Conservation (phyloP, 768 basidiomycete genomes). For the Mycena kentingensis region DNA sequence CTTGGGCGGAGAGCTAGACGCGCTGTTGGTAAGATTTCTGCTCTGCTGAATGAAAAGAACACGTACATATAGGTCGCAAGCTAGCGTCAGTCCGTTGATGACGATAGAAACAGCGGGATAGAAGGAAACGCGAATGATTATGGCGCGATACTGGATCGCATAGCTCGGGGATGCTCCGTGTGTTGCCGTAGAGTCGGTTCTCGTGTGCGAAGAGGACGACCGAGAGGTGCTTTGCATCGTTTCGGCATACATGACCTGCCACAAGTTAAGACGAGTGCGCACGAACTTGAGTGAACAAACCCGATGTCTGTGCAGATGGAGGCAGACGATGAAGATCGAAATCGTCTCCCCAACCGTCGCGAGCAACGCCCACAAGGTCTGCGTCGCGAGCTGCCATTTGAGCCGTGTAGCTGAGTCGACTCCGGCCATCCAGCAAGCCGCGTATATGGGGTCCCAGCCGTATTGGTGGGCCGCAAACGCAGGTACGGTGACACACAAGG, state of each 20-base stretch:
- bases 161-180: no score
- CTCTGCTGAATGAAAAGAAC: no score
- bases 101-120: slow-evolving; percentile 3
- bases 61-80: slow-evolving; percentile 8
- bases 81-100: slow-evolving; percentile 1
- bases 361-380: slow-evolving; percentile 3
- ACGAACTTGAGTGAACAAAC: no score
- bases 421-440: slow-evolving; percentile 5
- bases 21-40: background rate
- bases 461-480: slow-evolving; percentile 8
- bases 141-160: background rate
- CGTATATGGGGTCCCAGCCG: slow-evolving; percentile 9
- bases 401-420: background rate
- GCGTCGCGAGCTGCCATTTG: slow-evolving; percentile 6
- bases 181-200: no score
- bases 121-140: slow-evolving; percentile 6
- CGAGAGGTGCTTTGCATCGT: background rate
- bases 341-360: slow-evolving; percentile 2
- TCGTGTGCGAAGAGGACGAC: no score
- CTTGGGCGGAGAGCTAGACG: background rate
- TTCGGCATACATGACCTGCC: background rate
- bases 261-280: background rate
- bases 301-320: slow-evolving; percentile 6
- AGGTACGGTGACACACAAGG: slow-evolving; percentile 2
- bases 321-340: background rate